Percentiles rank a stretch among this genome's conserved stretches.
Conservation (phyloP, 352 stramenopile genomes). For the Phytophthora sojae region DNA sequence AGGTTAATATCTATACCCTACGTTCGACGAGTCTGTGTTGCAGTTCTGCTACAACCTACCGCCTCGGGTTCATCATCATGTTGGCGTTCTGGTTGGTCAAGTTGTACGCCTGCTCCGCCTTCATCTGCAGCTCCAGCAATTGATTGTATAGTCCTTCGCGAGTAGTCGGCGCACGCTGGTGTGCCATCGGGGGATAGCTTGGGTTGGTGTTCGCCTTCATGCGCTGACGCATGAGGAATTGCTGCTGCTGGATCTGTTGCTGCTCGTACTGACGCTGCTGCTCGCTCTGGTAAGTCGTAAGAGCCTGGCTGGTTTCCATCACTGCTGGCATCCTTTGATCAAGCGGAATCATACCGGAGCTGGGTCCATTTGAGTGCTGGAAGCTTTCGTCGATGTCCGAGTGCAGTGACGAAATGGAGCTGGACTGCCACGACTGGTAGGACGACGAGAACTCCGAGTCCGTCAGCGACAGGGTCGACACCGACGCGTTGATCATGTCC, state of each 20-base stretch:
- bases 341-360: constrained; percentile 28
- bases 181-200: constrained; percentile 13
- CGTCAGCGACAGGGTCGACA: constrained; percentile 46
- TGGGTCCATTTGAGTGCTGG: constrained; percentile 28
- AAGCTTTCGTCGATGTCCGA: constrained; percentile 62
- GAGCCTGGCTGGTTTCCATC: constrained; percentile 34
- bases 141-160: constrained; percentile 78
- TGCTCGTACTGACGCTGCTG: constrained; percentile 44
- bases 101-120: constrained; percentile 73
- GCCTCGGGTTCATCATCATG: constrained; percentile 55
- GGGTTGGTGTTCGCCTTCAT: constrained; percentile 36
- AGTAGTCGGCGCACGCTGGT: constrained; percentile 23
- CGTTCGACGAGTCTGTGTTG: constrained; percentile 5
- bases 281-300: constrained; percentile 40
- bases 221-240: constrained; percentile 38
- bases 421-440: constrained; percentile 66
- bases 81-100: constrained; percentile 77
- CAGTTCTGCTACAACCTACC: constrained; percentile 25
- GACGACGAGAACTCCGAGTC: constrained; percentile 72
- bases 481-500: constrained; percentile 35
- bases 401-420: constrained; percentile 57
- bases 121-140: constrained; percentile 79
- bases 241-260: constrained; percentile 45
- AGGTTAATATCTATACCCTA: constrained; percentile 24
- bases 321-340: constrained; percentile 60